phyloP scores from a whole-genome alignment of 2,329 filamentous ascomycete genomes.

The Xylaria sp. region DNA sequence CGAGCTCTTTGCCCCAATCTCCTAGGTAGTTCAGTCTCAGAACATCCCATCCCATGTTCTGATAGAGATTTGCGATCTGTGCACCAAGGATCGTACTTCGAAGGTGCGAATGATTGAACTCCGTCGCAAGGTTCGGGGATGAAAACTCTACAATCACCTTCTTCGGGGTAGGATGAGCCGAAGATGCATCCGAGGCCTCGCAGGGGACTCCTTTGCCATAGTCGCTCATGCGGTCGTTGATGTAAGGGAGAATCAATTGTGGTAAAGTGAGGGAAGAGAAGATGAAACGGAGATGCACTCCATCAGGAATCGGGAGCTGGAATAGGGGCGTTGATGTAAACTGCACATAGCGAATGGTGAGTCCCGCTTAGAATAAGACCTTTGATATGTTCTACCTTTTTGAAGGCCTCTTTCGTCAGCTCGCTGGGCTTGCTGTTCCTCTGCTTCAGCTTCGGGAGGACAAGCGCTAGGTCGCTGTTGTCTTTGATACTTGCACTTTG shows the following conservation, averaged over 20 bases:
- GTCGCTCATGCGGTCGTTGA: slow-evolving; percentile 56
- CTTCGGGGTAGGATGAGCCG: slow-evolving; percentile 34
- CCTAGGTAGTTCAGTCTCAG: slow-evolving; percentile 72
- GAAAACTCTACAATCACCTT: slow-evolving; percentile 71
- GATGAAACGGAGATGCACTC: slow-evolving; percentile 67
- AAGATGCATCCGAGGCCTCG: neutral
- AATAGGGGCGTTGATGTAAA: slow-evolving; percentile 63
- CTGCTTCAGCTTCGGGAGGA: slow-evolving; percentile 37
- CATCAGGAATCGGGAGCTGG: slow-evolving; percentile 55
- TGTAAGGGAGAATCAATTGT: slow-evolving; percentile 59
- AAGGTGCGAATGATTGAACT: slow-evolving; percentile 71
- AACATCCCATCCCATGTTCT: slow-evolving; percentile 69
- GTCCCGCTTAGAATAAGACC: neutral
- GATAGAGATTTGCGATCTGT: slow-evolving; percentile 67
- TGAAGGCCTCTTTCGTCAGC: slow-evolving; percentile 20
- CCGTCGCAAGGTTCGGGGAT: slow-evolving; percentile 73
- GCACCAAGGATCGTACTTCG: slow-evolving; percentile 72
- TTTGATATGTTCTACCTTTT: slow-evolving; percentile 17
- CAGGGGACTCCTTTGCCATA: slow-evolving; percentile 55
- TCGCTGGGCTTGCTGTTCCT: slow-evolving; percentile 22
- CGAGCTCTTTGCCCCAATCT: slow-evolving; percentile 73
- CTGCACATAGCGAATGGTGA: slow-evolving; percentile 30
- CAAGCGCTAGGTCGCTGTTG: slow-evolving; percentile 37
- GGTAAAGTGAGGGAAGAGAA: slow-evolving; percentile 62
- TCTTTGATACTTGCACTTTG: slow-evolving; percentile 28